A percentile compares a stretch with the other conserved stretches of the same genome.
These are phyloP conservation scores for Catharanthus roseus DNA, from an alignment of 257 asterid species.

Conservation along the genomic window DNA sequence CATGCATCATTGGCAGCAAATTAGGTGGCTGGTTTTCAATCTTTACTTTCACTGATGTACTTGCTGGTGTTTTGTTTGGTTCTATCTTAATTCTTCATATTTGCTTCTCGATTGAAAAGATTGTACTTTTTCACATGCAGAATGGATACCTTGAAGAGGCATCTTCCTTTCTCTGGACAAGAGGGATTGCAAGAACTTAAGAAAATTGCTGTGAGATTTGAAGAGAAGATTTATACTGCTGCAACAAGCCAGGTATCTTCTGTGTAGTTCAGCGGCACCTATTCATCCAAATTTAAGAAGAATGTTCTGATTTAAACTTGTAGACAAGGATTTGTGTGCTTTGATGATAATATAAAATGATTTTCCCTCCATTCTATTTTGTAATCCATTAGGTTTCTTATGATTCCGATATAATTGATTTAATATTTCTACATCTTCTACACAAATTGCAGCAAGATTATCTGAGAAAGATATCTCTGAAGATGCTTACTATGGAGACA, in stretches of 20 bases:
- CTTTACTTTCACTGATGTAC: neutral
- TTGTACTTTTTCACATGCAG: slow-evolving; percentile 32
- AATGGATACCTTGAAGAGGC: slow-evolving; percentile 84
- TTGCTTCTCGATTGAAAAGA: slow-evolving; percentile 1
- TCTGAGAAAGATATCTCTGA: slow-evolving; percentile 73
- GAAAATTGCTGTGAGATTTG: slow-evolving; percentile 79
- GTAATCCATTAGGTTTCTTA: neutral
- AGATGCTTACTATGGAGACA: slow-evolving; percentile 81
- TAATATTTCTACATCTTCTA: slow-evolving; percentile 9
- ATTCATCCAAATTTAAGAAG: neutral
- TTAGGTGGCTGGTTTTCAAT: neutral
- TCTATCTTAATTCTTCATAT: slow-evolving; percentile 4
- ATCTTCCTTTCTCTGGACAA: slow-evolving; percentile 79
- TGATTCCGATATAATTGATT: slow-evolving; percentile 1
- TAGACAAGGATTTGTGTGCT: neutral
- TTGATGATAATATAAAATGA: neutral
- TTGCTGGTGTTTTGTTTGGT: slow-evolving; percentile 8
- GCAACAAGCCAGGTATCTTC: slow-evolving; percentile 70
- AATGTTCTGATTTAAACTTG: neutral
- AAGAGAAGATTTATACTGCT: slow-evolving; percentile 71
- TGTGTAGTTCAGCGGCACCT: slow-evolving; percentile 2
- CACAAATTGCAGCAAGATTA: slow-evolving; percentile 62
- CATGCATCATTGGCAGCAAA: neutral
- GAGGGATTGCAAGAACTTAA: slow-evolving; percentile 78
- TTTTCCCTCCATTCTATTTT: neutral